phyloP scores from a whole-genome alignment of 768 basidiomycete genomes.

The Leccinum uliginosum region DNA sequence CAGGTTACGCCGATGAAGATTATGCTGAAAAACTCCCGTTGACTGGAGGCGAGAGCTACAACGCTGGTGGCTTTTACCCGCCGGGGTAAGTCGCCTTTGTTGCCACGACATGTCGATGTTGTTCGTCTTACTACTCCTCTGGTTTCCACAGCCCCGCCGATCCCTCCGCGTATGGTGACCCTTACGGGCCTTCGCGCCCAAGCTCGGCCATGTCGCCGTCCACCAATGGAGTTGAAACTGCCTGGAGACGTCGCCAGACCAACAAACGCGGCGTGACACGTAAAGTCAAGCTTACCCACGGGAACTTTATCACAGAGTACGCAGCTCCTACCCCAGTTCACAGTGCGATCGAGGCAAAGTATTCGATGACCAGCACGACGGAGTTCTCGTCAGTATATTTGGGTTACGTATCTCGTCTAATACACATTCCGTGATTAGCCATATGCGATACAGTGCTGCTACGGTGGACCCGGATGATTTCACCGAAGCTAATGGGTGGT shows the following conservation, averaged over 20 bases:
- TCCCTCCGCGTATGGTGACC: constrained; percentile 63
- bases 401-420: not conserved
- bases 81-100: constrained; percentile 49
- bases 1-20: constrained; percentile 59
- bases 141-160: constrained; percentile 41
- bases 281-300: constrained; percentile 88
- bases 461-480: constrained; percentile 92
- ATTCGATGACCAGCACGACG: constrained; percentile 63
- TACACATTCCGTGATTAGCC: constrained; percentile 32
- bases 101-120: not conserved
- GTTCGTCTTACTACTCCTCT: constrained; percentile 1
- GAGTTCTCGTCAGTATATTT: constrained; percentile 78
- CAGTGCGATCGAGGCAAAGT: constrained; percentile 80
- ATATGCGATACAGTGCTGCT: constrained; percentile 93
- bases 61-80: constrained; percentile 65
- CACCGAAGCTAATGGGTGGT: constrained; percentile 72
- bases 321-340: constrained; percentile 79
- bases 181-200: constrained; percentile 57
- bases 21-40: constrained; percentile 74
- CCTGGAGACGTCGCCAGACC: constrained; percentile 76
- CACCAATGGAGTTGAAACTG: constrained; percentile 54
- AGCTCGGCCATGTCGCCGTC: constrained; percentile 49
- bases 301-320: constrained; percentile 91
- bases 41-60: constrained; percentile 51
- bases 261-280: constrained; percentile 93